phyloP scores from a whole-genome alignment of 163 green algal species.

The Smithsoniella earleae region DNA sequence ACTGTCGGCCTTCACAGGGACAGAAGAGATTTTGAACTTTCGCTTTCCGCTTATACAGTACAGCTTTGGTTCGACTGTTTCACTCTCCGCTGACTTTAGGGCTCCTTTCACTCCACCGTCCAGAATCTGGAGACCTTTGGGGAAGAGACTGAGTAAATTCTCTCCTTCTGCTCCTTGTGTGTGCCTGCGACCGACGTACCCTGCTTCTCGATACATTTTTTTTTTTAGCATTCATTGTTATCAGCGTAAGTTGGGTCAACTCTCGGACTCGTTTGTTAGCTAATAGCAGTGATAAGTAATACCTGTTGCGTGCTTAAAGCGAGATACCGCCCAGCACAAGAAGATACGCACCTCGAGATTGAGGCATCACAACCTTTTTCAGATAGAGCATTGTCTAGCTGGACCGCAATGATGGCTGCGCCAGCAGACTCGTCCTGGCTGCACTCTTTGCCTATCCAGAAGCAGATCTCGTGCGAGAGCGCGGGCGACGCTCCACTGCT shows the following conservation, averaged over 20 bases:
- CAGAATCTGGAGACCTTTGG: neutral
- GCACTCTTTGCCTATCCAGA: constrained; percentile 25
- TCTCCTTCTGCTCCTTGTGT: constrained; percentile 17
- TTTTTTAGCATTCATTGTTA: too few relatives aligned
- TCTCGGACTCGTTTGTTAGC: too few relatives aligned
- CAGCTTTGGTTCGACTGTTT: neutral
- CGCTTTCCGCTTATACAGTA: constrained; percentile 21
- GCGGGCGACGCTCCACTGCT: neutral
- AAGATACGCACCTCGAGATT: constrained; percentile 7
- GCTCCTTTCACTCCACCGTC: constrained; percentile 3
- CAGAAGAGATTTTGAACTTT: neutral
- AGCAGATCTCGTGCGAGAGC: constrained; percentile 15
- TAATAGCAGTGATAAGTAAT: too few relatives aligned
- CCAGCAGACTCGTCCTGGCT: constrained; percentile 2
- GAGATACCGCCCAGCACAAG: too few relatives aligned
- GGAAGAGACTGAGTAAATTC: neutral
- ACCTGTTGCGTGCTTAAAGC: too few relatives aligned
- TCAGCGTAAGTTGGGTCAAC: too few relatives aligned
- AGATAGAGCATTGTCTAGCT: constrained; percentile 26
- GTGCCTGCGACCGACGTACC: constrained; percentile 7
- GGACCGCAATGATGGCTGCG: constrained; percentile 16
- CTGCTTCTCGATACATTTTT: too few relatives aligned
- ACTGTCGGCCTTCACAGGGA: constrained; percentile 10
- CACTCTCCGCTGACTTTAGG: neutral
- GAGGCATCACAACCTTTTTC: neutral